Conservation (phyloP, 306 rosid genomes). For the Leucaena leucocephala region DNA sequence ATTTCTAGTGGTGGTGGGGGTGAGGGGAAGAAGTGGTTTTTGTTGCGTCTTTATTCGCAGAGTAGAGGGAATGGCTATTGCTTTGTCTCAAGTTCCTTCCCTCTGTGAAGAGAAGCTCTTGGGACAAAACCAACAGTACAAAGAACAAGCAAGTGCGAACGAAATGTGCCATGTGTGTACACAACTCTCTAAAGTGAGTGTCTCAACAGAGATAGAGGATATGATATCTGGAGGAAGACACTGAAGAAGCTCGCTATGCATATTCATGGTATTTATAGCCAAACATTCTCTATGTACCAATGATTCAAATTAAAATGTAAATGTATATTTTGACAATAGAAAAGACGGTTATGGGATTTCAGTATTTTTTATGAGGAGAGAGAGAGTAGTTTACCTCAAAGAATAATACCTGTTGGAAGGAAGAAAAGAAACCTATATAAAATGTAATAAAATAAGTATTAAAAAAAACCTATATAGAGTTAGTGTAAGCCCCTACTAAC, state of each 20-base stretch:
- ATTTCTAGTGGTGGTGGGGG: background rate
- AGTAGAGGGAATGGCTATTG: slow-evolving; percentile 1
- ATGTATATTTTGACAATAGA: too few relatives aligned
- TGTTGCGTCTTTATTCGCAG: background rate
- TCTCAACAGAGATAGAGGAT: background rate
- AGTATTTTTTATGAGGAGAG: too few relatives aligned
- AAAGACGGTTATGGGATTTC: too few relatives aligned
- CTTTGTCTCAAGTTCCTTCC: slow-evolving; percentile 54
- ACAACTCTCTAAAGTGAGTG: background rate
- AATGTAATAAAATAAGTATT: too few relatives aligned
- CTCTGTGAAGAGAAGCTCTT: slow-evolving; percentile 49
- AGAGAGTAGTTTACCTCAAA: too few relatives aligned
- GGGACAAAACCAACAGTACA: slow-evolving; percentile 50
- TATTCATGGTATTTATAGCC: background rate
- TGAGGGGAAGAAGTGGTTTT: background rate
- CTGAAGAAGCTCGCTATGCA: background rate
- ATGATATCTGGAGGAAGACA: background rate
- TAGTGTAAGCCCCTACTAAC: too few relatives aligned
- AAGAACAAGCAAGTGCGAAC: slow-evolving; percentile 47
- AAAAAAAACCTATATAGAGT: too few relatives aligned
- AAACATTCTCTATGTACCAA: background rate
- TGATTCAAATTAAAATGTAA: too few relatives aligned
- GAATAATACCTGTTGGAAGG: too few relatives aligned
- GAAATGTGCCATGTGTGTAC: slow-evolving; percentile 50
- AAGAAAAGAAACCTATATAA: too few relatives aligned